Evolutionary conservation across 2,329 filamentous ascomycete genomes (phyloP), one percentile per base, ranked within the genome.

Genomic region (Fusarium sp.): DNA sequence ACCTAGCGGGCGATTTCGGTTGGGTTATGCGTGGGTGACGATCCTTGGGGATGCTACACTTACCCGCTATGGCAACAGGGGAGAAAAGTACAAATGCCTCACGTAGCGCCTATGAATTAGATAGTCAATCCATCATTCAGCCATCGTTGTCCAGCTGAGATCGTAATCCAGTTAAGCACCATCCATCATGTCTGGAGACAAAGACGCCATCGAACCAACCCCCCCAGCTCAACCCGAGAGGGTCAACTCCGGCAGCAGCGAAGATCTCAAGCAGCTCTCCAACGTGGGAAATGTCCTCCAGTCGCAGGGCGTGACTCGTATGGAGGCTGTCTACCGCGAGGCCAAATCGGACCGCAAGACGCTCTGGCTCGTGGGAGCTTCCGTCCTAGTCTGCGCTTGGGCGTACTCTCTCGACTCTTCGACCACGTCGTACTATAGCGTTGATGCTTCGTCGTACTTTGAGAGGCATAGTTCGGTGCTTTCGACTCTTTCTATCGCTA

Each of bases 371-470:
- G 77, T 80, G 16, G 78, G 75, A 3, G 67, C 39, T n/a, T 81
- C 78, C 8, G 77, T 79, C n/a, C 75, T 81, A 3, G 75, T 81
- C 30, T 81, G 80, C 65, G 80, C 79, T 2, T 81, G 78, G 79
- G 80, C 76, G 10, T 81, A 77, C 62, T 80, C 79, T 10, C 76
- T 81, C 57, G 80, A 81, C 66, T 73, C 70, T 25, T 79, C 78
- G 3, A 81, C 79, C 2, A 81, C 80, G 6, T 74, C 70, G 2
- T 78, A 79, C 67, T 81, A 81, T 68, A 78, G 78, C 39, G 74
- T 81, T 45, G 68, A 66, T 32, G 66, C 70, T 18, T 70, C 78
- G 13, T 80, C 78, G 0, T 74, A 79, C 62, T 81, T 76, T 67
- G 72, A 78, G 48, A 76, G 79, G 68, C 79, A 81, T 66, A 79